These are phyloP conservation scores for Chenopodium album DNA, from an alignment of 148 eudicot species.

Conservation along the genomic window DNA sequence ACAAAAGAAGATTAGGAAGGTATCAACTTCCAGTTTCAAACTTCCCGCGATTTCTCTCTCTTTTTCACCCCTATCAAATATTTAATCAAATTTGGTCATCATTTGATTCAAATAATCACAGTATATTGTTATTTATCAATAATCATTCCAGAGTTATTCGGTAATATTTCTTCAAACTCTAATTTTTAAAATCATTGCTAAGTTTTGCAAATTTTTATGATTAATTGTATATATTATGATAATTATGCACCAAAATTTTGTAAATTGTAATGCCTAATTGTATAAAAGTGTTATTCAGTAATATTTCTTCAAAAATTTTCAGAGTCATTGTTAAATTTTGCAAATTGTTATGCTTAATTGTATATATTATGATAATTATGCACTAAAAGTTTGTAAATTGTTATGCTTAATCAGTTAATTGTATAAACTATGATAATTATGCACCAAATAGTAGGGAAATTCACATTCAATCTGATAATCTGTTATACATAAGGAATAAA, in stretches of 20 bases:
- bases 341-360: background rate
- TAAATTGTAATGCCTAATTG: too few species aligned
- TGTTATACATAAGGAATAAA: background rate
- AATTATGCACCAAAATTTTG: too few species aligned
- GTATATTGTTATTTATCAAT: background rate
- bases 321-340: background rate
- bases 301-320: background rate
- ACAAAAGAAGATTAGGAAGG: background rate
- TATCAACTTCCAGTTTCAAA: constrained; percentile 8
- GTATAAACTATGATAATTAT: background rate
- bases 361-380: too few species aligned
- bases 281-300: background rate
- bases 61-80: too few species aligned
- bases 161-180: constrained; percentile 3
- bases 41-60: background rate
- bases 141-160: background rate
- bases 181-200: background rate
- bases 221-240: background rate
- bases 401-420: too few species aligned
- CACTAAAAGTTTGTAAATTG: too few species aligned
- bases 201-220: background rate
- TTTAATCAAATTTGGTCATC: background rate
- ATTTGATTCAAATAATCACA: background rate
- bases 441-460: too few species aligned
- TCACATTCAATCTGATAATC: background rate